Conservation (phyloP, 2,329 filamentous ascomycete species). For the Neoascochyta sp. region DNA sequence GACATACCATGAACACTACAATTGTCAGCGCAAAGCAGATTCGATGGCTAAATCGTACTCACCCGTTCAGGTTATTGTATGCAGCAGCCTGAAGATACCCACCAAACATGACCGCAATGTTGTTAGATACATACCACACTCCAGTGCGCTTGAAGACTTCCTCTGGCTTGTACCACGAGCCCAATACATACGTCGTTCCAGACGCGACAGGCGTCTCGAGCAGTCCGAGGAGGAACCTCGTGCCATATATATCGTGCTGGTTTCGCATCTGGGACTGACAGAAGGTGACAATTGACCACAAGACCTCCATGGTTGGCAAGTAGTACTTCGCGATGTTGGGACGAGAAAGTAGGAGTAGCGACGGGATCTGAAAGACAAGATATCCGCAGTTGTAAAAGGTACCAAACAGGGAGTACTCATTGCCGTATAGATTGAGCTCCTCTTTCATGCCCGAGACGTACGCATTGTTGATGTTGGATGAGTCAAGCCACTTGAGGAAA, state of each 20-base stretch:
- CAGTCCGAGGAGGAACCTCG: constrained; percentile 39
- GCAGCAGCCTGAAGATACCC: constrained; percentile 56
- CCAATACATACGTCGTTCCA: constrained; percentile 38
- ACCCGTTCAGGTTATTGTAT: constrained; percentile 51
- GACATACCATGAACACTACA: constrained; percentile 44
- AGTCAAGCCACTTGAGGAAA: constrained; percentile 40
- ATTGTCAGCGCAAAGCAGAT: too few relatives aligned
- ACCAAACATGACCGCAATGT: constrained; percentile 55
- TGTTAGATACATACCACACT: constrained; percentile 53
- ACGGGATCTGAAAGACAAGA: constrained; percentile 40
- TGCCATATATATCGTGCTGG: constrained; percentile 40
- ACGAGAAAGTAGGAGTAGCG: constrained; percentile 38
- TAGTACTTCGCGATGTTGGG: constrained; percentile 37
- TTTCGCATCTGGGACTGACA: constrained; percentile 39
- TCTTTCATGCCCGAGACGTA: constrained; percentile 38
- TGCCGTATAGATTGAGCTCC: constrained; percentile 44
- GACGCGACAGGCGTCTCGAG: constrained; percentile 37
- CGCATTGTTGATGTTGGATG: constrained; percentile 46
- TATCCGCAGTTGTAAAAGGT: constrained; percentile 48
- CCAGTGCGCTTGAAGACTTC: constrained; percentile 54
- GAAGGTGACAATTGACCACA: constrained; percentile 43
- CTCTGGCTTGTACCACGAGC: constrained; percentile 43
- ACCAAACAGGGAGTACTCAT: constrained; percentile 52
- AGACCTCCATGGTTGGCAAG: constrained; percentile 40
- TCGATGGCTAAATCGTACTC: too few relatives aligned